Base-by-base conservation (phyloP, 176 grass and related monocot species). In the Guadua angustifolia region DNA sequence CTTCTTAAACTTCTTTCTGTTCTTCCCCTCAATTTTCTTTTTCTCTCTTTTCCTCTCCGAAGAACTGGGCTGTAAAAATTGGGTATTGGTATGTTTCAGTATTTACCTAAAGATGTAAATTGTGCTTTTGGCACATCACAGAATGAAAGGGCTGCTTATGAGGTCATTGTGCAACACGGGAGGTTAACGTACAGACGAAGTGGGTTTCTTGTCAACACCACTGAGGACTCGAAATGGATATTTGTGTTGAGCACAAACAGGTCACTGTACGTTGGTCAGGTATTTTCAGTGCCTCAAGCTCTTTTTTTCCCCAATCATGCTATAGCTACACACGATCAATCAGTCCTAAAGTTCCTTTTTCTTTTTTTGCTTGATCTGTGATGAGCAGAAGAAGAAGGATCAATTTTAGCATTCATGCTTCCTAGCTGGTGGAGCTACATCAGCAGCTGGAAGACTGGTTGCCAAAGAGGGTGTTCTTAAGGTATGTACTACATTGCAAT, bases 201-300 rank as follows among this genome's bases (percentile, higher is more conserved):
- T 10, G 83, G 85, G 5, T 25, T 3, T 12, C 70, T 43, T 13
- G 85, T 95, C 25, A 85, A 85, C 59, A 92, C 93, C 32, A 90
- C 79, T 9, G 86, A 87, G 79, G 93, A 80, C 19, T 87, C 88
- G 25, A 95, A 95, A 71, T 95, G 93, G 93, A 95, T 95, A 78
- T 95, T 95, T 71, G 93, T 95, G 83, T 83, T 95, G 22, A 92
- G 93, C 91, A 92, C 93, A n/a, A 78, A 76, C 26, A 85, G 88
- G 86, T 26, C 93, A 22, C 75, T 95, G 57, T 95, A 90, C 76
- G 90, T 95, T 0, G 93, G 86, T 1, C 84, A 89, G 91, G 91
- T 92, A 82, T 38, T 38, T 59, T 25, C 58, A 21, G 10, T 60
- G 39, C 40, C 67, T 45, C 38, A 6, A 1, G 19, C 10, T 47